Evolutionary conservation across 805 yeast genomes (phyloP).

Genomic region (Priceomyces castillae): DNA sequence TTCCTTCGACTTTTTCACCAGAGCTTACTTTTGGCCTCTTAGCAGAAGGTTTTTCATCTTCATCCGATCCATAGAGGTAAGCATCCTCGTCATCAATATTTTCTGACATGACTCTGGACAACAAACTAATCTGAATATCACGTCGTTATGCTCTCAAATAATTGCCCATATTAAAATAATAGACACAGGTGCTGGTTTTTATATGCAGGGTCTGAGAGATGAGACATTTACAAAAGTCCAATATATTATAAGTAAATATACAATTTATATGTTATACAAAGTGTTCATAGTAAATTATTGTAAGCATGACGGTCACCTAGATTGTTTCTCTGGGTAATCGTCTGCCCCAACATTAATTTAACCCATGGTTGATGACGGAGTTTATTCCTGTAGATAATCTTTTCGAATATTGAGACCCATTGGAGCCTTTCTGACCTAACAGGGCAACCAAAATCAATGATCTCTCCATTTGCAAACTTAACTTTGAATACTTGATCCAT

Average conservation of each 20-base stretch:
- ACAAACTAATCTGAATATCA: no score
- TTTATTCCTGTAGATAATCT: slow-evolving; percentile 52
- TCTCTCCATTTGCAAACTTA: slow-evolving; percentile 74
- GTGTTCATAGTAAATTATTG: neutral
- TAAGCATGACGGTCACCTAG: slow-evolving; percentile 1
- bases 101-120: slow-evolving; percentile 3
- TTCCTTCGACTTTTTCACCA: slow-evolving; percentile 10
- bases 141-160: neutral
- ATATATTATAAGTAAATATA: neutral
- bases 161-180: neutral
- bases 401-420: slow-evolving; percentile 66
- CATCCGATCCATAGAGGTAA: slow-evolving; percentile 60
- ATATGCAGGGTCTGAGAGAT: no score
- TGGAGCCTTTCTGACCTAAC: slow-evolving; percentile 53
- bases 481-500: slow-evolving; percentile 75
- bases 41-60: slow-evolving; percentile 24
- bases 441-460: slow-evolving; percentile 83
- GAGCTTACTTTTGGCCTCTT: slow-evolving; percentile 25
- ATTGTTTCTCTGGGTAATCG: neutral
- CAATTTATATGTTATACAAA: neutral
- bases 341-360: slow-evolving; percentile 37
- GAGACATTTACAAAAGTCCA: no score
- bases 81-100: slow-evolving; percentile 63
- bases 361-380: slow-evolving; percentile 65
- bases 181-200: no score